Evolutionary conservation across 2,329 filamentous ascomycete species (phyloP), one percentile per base, ranked within the genome.

Genomic region (Myriosclerotinia duriaeana): DNA sequence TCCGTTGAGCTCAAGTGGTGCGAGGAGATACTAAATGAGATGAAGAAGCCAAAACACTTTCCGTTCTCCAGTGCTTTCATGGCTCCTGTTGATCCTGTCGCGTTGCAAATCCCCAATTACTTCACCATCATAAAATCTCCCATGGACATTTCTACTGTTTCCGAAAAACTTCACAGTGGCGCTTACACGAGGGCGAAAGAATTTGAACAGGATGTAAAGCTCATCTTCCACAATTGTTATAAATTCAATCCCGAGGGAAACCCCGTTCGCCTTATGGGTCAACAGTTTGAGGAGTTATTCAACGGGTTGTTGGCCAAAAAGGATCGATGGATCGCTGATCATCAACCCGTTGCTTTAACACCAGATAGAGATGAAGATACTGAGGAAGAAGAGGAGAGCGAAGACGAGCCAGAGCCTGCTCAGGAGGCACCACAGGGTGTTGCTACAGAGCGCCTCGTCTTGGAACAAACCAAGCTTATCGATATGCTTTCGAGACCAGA

Each of bases 61-160:
- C 75, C 79, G 2, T 80, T 89, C 71, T 92, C 92, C 53, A 83
- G 84, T 65, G 89, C 91, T 67, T 99, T 99, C 80, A 80, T 92
- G 73, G 80, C 85, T 9, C 91, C 95, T 0, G 95, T 99, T 26
- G 95, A 99, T 76, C 93, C 95, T 0, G 93, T 98, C 46, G 94
- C 93, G 0, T 81, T 98, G 64, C 93, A 94, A 76, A 97, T 98
- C 68, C 95, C 95, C 0, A 89, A 90, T 34, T 99, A 99, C 77
- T 92, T 95, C 77, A 92, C 90, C 74, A 83, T 98, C 69, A 93
- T 99, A 80, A 98, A 97, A 82, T 92, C 93, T 76, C 95, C 95
- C 0, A 99, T 98, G 94, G 94, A 99, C 77, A 82, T 97, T 60
- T 83, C 85, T 20, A 97, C 92, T n/a, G 90, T 97, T 75, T 83